These are phyloP conservation scores for Heritiera fomes DNA, from an alignment of 345 rosid species.

Conservation along the genomic window DNA sequence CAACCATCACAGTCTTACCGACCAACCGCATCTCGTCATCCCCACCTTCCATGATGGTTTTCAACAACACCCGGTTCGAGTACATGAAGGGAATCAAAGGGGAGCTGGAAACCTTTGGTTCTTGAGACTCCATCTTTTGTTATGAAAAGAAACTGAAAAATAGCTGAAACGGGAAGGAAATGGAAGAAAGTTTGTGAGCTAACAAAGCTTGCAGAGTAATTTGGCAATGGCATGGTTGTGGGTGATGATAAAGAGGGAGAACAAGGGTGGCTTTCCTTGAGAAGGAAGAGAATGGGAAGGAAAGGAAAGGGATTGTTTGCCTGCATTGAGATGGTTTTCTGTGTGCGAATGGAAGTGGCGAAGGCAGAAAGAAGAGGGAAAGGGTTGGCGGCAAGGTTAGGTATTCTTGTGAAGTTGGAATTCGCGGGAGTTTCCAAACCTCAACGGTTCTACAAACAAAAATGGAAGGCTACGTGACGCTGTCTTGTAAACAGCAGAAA, in stretches of 20 bases:
- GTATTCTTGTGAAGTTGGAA: constrained; percentile 50
- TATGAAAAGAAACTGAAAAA: neutral
- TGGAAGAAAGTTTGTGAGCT: no score
- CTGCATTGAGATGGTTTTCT: neutral
- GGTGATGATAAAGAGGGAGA: constrained; percentile 38
- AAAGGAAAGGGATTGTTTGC: constrained; percentile 73
- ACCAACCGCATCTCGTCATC: constrained; percentile 48
- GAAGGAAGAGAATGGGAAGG: constrained; percentile 47
- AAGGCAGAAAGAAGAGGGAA: constrained; percentile 4
- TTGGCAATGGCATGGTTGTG: constrained; percentile 5
- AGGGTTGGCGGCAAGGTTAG: constrained; percentile 51
- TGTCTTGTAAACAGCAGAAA: no score
- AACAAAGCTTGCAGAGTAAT: neutral
- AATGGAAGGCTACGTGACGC: no score
- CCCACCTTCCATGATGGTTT: constrained; percentile 44
- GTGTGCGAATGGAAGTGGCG: neutral
- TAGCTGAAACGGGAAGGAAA: neutral
- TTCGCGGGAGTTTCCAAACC: constrained; percentile 49
- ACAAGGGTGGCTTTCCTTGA: constrained; percentile 47
- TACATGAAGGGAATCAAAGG: constrained; percentile 39
- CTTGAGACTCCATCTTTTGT: constrained; percentile 32
- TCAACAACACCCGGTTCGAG: constrained; percentile 62
- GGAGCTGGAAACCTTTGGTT: neutral
- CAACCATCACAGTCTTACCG: constrained; percentile 59
- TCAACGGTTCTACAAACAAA: neutral